Conservation (phyloP, 139 green algal species). For the Astrephomene gubernaculifera region DNA sequence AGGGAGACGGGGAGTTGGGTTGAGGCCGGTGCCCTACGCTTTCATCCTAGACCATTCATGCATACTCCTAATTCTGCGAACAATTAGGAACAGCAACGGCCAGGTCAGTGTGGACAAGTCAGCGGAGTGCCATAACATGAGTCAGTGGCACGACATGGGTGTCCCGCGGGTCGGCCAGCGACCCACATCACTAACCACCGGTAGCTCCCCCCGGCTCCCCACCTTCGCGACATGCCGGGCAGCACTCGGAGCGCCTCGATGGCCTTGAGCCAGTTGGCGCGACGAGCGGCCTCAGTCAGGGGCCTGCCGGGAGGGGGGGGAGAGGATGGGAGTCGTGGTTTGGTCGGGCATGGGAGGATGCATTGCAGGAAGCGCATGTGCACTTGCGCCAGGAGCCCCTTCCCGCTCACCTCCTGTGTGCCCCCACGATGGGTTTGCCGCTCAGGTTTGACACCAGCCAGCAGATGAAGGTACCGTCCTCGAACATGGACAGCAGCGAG, state of each 20-base stretch:
- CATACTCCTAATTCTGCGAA: too few relatives aligned
- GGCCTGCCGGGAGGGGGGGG: neutral
- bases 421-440: conserved; percentile 16
- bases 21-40: too few relatives aligned
- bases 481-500: conserved; percentile 30
- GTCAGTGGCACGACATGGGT: too few relatives aligned
- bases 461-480: conserved; percentile 50
- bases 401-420: conserved; percentile 21
- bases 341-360: neutral
- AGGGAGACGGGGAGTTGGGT: neutral
- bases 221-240: conserved; percentile 34
- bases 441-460: conserved; percentile 44
- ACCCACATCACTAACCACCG: too few relatives aligned
- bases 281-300: conserved; percentile 14
- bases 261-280: conserved; percentile 39
- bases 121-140: too few relatives aligned
- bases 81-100: too few relatives aligned
- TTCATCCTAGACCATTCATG: too few relatives aligned
- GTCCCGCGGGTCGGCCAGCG: too few relatives aligned
- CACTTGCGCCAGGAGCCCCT: too few relatives aligned
- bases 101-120: too few relatives aligned
- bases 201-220: too few relatives aligned
- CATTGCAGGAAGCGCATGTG: too few relatives aligned
- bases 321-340: neutral
- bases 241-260: conserved; percentile 14